Conservation (phyloP, 2,329 filamentous ascomycete genomes). For the Phialemonium atrogriseum region DNA sequence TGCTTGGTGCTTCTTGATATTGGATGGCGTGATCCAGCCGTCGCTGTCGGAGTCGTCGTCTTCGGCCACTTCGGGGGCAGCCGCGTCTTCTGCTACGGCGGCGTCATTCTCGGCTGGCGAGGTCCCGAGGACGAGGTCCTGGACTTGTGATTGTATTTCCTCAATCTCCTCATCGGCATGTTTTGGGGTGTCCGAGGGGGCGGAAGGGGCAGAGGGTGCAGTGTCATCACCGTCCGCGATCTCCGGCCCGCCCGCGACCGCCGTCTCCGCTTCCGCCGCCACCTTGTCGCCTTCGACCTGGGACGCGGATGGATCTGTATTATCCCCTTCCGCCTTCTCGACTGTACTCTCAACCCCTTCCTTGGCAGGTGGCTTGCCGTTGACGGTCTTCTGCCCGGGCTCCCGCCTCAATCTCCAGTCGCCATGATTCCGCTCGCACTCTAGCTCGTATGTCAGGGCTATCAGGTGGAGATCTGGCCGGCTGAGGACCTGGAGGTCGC, state of each 20-base stretch:
- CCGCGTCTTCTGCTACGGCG: constrained; percentile 32
- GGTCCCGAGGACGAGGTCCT: background rate
- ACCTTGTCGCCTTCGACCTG: too few relatives aligned
- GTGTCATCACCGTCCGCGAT: background rate
- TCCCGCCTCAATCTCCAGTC: constrained; percentile 75
- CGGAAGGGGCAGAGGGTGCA: background rate
- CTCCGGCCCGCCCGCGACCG: background rate
- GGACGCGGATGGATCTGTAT: background rate
- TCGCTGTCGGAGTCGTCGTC: constrained; percentile 46
- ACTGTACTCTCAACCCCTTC: constrained; percentile 12
- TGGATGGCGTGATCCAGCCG: constrained; percentile 91
- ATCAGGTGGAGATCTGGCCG: constrained; percentile 82
- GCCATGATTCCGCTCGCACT: constrained; percentile 82
- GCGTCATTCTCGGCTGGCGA: too few relatives aligned
- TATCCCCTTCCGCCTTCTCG: background rate
- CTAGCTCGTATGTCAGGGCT: constrained; percentile 88
- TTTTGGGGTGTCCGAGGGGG: too few relatives aligned
- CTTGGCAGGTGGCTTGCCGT: constrained; percentile 53
- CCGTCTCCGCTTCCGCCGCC: background rate
- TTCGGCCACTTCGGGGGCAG: constrained; percentile 21
- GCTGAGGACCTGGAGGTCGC: constrained; percentile 82
- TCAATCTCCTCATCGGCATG: too few relatives aligned
- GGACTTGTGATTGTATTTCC: too few relatives aligned
- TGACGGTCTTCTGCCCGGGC: constrained; percentile 71
- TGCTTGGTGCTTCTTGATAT: constrained; percentile 76